phyloP scores from a whole-genome alignment of 768 basidiomycete species.

The Kondoa subrosea region DNA sequence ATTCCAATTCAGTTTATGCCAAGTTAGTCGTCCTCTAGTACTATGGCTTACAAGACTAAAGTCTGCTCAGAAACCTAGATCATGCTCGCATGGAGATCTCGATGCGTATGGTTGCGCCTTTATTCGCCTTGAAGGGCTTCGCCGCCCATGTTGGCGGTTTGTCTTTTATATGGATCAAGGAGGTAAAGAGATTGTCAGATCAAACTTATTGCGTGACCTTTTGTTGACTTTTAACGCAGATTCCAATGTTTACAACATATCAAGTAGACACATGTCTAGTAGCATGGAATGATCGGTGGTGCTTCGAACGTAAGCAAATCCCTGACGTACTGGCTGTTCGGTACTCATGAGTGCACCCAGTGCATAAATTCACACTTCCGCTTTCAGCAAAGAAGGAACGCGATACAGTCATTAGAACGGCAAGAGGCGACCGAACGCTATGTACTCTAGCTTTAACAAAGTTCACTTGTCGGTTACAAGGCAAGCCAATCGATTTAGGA shows the following conservation, averaged over 20 bases:
- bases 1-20: background rate
- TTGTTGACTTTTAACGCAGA: no score
- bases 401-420: background rate
- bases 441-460: background rate
- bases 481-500: background rate
- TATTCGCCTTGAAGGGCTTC: background rate
- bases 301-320: background rate
- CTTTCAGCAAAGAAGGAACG: background rate
- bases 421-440: background rate
- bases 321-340: background rate
- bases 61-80: no score
- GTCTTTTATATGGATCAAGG: background rate
- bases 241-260: background rate
- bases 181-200: no score
- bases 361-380: background rate
- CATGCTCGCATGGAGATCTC: no score
- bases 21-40: background rate
- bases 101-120: background rate
- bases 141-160: background rate
- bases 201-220: no score
- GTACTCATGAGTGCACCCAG: background rate
- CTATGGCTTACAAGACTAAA: no score
- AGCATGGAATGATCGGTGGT: background rate
- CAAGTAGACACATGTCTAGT: background rate
- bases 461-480: background rate